phyloP scores from a whole-genome alignment of 179 eudicot species.

The Spergularia azorica region DNA sequence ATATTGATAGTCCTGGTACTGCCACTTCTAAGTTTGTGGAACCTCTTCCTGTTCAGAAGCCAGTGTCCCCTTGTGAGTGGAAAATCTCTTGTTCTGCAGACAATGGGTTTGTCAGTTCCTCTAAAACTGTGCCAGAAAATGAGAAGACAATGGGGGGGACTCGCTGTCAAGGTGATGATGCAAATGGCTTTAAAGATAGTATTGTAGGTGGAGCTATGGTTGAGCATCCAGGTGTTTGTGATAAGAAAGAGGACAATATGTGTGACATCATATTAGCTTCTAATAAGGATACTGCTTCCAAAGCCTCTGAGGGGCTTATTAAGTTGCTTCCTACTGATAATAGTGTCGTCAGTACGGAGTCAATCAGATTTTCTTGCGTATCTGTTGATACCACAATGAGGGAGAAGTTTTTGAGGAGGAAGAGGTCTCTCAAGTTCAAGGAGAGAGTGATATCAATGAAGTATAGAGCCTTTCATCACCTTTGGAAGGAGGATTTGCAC shows the following conservation, averaged over 20 bases:
- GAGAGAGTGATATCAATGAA: constrained; percentile 69
- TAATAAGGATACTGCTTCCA: constrained; percentile 59
- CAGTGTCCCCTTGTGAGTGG: constrained; percentile 19
- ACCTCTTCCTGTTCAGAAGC: constrained; percentile 32
- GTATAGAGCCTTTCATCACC: constrained; percentile 63
- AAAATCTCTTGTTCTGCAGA: constrained; percentile 22
- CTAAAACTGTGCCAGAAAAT: constrained; percentile 23
- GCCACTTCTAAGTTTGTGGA: constrained; percentile 62
- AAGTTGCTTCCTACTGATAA: constrained; percentile 51
- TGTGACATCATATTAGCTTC: constrained; percentile 45
- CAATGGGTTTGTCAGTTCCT: constrained; percentile 24
- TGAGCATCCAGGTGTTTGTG: constrained; percentile 21
- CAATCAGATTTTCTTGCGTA: constrained; percentile 25
- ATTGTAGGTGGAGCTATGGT: not conserved
- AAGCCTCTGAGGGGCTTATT: constrained; percentile 52
- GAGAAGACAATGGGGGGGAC: constrained; percentile 31
- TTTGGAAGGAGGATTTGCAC: constrained; percentile 84
- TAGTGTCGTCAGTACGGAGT: constrained; percentile 24
- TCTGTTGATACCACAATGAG: constrained; percentile 37
- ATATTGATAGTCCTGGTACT: constrained; percentile 68
- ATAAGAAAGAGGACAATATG: constrained; percentile 27
- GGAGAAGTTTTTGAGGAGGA: constrained; percentile 55
- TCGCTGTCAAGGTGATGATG: constrained; percentile 30
- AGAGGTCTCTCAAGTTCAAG: constrained; percentile 49
- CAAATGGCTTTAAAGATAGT: constrained; percentile 14